phyloP scores from a whole-genome alignment of 768 basidiomycete species.

The Trametes meyenii region DNA sequence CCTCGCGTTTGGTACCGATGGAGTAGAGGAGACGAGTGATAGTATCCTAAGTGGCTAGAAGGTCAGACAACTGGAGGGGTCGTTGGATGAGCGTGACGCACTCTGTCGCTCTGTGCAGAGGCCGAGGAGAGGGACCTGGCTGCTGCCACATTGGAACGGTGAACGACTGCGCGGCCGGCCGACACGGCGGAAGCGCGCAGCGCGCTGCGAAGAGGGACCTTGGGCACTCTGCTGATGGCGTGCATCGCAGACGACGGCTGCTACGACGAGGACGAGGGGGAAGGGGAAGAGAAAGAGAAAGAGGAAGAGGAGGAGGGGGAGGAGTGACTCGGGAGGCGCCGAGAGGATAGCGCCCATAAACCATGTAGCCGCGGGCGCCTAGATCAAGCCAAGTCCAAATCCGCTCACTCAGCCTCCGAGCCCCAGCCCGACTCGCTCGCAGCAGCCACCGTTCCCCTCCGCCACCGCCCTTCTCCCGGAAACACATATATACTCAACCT shows the following conservation, averaged over 20 bases:
- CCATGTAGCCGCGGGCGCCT: constrained; percentile 9
- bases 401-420: neutral
- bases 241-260: constrained; percentile 32
- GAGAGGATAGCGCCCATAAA: neutral
- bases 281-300: neutral
- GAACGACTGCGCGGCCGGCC: constrained; percentile 42
- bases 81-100: constrained; percentile 37
- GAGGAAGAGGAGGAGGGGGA: neutral
- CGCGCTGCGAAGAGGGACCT: constrained; percentile 22
- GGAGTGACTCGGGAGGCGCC: neutral
- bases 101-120: constrained; percentile 76
- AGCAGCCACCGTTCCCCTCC: neutral
- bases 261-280: constrained; percentile 2
- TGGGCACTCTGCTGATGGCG: constrained; percentile 29
- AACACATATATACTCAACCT: neutral
- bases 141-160: constrained; percentile 9
- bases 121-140: constrained; percentile 43
- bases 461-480: neutral
- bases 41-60: constrained; percentile 71
- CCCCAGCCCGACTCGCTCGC: no score
- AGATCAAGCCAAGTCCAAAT: neutral
- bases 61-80: neutral
- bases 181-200: constrained; percentile 53
- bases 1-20: constrained; percentile 95
- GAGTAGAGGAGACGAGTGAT: constrained; percentile 97